Evolutionary conservation across 768 basidiomycete species (phyloP), one percentile per base, ranked within the genome.

Genomic region (Leccinum disarticulatum): DNA sequence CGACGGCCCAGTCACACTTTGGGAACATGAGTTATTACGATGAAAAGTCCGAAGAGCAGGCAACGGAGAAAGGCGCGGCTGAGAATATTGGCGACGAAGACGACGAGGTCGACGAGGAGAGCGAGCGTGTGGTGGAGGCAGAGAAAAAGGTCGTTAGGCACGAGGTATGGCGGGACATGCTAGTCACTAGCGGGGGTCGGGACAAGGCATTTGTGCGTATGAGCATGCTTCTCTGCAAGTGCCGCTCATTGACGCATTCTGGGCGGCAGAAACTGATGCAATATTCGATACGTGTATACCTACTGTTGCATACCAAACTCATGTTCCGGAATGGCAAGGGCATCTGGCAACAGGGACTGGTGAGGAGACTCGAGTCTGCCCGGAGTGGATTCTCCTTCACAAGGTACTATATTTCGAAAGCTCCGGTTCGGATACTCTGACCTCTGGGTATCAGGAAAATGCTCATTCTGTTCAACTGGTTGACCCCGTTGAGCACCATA

Each of bases 401-500:
- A 51, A 84, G 91, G 92, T 90, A 52, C 48, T 19, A n/a, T 14
- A 8, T 71, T 68, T 47, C 43, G 22, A 49, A 48, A 19, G 41
- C n/a, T 52, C 14, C 9, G 41, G 19, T 52, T 25, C 38, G n/a
- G 30, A 33, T 41, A 11, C 54, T 47, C 61, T 63, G 50, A 61
- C 52, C 33, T 53, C 15, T 54, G 55, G 15, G 9, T 46, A 5
- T 43, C 71, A 94, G 92, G 74, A 92, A 91, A 77, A 81, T 86
- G 58, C 80, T 94, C 38, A 77, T 94, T 55, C 76, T 94, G 48
- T 91, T 93, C 80, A 91, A 92, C 75, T 94, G 92, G 92, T 74
- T 94, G 56, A 77, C 82, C 1, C 92, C 92, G 9, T 74, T 93
- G 66, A 87, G 85, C 52, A 78, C 83, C 22, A 83, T 94, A 56